Evolutionary conservation across 108 stramenopile species (phyloP).

Genomic region (Pinguiococcus pyrenoidosus): DNA sequence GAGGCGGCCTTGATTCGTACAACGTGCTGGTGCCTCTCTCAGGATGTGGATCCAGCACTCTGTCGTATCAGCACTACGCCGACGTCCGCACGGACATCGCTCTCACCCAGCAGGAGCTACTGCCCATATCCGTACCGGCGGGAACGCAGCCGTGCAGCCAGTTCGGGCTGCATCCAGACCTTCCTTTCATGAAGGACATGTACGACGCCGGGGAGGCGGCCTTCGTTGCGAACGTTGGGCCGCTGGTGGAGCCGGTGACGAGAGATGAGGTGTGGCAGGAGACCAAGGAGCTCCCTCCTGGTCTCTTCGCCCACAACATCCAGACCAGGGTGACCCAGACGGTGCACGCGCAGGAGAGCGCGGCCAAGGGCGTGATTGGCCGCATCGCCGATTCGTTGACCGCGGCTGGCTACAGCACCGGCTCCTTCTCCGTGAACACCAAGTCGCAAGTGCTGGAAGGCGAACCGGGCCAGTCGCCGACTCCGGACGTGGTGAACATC

Average conservation of each 20-base stretch:
- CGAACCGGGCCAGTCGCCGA: no score
- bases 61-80: conserved; percentile 27
- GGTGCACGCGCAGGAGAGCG: background rate
- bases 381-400: background rate
- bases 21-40: conserved; percentile 46
- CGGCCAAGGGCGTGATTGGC: background rate
- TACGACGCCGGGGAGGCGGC: conserved; percentile 49
- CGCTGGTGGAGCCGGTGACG: conserved; percentile 34
- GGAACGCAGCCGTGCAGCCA: conserved; percentile 27
- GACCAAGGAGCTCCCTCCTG: conserved; percentile 1
- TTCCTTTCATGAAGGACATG: conserved; percentile 25
- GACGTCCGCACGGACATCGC: no score
- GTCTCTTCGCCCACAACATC: conserved; percentile 4
- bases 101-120: background rate
- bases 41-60: conserved; percentile 13
- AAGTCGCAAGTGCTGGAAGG: no score
- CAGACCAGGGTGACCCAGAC: conserved; percentile 1
- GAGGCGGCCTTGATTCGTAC: conserved; percentile 45
- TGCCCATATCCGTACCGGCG: conserved; percentile 12
- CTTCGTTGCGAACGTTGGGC: conserved; percentile 55
- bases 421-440: no score
- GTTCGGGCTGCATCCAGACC: conserved; percentile 31
- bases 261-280: no score
- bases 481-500: no score
- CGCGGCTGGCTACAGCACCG: background rate